These are phyloP conservation scores for Alectoria sarmentosa DNA, from an alignment of 495 filamentous ascomycete species.

Conservation along the genomic window DNA sequence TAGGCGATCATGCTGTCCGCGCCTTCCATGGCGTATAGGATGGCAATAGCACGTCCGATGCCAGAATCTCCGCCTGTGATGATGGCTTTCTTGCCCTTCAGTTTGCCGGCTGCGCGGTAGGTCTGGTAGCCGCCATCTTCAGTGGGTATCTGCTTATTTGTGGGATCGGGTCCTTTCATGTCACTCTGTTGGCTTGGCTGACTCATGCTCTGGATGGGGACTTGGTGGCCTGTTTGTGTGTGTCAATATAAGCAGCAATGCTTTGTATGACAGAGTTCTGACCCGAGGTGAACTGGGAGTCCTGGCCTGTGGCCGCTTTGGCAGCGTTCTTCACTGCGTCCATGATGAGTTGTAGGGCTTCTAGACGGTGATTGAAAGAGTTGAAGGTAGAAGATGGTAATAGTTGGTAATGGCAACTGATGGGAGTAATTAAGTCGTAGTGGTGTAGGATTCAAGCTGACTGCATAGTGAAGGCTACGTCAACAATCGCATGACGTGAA, in stretches of 20 bases:
- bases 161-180: conserved; percentile 55
- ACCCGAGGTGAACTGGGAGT: conserved; percentile 51
- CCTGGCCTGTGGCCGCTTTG: conserved; percentile 31
- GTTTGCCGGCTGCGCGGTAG: conserved; percentile 75
- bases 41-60: conserved; percentile 71
- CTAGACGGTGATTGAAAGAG: too few species aligned
- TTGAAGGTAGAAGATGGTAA: too few species aligned
- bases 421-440: background rate
- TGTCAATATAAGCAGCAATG: conserved; percentile 11
- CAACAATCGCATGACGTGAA: conserved; percentile 1
- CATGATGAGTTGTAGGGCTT: conserved; percentile 20
- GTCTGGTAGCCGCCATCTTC: conserved; percentile 62
- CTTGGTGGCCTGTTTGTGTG: conserved; percentile 49
- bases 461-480: background rate
- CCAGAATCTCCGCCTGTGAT: conserved; percentile 82
- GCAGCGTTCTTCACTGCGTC: conserved; percentile 25
- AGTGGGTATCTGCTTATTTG: conserved; percentile 60
- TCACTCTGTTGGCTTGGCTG: conserved; percentile 63
- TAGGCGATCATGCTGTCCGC: conserved; percentile 69
- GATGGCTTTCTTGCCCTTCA: conserved; percentile 63
- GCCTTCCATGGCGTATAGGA: conserved; percentile 79
- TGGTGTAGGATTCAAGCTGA: background rate
- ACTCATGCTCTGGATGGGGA: conserved; percentile 60
- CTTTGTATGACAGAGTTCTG: conserved; percentile 14
- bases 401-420: background rate